Percentiles rank a stretch among this genome's conserved stretches.
Evolutionary conservation across 2,329 filamentous ascomycete genomes (phyloP).

Genomic region (Beauveria sp.): DNA sequence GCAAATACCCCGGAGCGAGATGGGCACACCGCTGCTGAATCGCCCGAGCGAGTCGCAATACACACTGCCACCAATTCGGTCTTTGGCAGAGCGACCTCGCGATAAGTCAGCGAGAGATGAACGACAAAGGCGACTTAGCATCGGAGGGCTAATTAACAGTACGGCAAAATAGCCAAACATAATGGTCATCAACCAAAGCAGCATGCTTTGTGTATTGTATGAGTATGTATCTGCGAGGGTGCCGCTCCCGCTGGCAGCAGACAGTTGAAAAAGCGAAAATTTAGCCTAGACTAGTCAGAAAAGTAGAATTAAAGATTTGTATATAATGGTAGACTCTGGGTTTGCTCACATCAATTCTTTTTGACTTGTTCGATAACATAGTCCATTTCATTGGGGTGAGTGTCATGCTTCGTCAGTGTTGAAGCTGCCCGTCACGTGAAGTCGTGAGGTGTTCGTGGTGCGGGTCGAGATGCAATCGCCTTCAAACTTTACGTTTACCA

Average conservation of each 20-base stretch:
- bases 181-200: background rate
- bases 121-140: constrained; percentile 1
- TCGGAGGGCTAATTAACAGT: constrained; percentile 10
- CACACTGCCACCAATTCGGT: constrained; percentile 42
- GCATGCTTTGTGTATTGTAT: background rate
- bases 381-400: background rate
- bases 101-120: background rate
- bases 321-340: background rate
- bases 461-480: constrained; percentile 1
- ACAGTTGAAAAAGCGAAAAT: background rate
- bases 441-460: constrained; percentile 5
- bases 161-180: background rate
- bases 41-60: constrained; percentile 27
- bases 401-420: background rate
- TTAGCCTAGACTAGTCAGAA: background rate
- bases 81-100: constrained; percentile 24
- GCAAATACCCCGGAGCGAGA: constrained; percentile 47
- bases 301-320: background rate
- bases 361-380: background rate
- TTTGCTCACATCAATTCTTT: background rate
- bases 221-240: background rate
- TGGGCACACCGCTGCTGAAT: constrained; percentile 20
- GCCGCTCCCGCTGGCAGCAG: background rate
- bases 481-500: background rate
- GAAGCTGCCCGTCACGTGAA: constrained; percentile 7